Evolutionary conservation across 2,329 filamentous ascomycete species (phyloP).

Genomic region (Aspergillus piperis): DNA sequence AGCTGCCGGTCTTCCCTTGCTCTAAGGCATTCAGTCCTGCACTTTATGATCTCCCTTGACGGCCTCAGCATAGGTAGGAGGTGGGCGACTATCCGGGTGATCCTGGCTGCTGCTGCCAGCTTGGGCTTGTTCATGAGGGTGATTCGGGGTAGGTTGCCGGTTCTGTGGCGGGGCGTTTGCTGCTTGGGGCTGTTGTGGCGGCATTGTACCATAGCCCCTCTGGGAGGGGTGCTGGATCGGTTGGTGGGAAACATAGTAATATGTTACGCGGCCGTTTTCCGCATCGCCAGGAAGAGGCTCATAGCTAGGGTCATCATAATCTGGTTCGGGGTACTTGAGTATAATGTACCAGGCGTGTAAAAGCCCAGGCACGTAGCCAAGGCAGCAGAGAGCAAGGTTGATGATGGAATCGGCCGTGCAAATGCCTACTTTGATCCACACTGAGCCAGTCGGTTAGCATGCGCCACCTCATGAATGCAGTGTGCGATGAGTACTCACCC

Average conservation of each 20-base stretch:
- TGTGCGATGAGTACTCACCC: constrained; percentile 44
- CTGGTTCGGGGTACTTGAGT: constrained; percentile 76
- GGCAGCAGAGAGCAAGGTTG: constrained; percentile 85
- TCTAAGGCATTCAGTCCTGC: constrained; percentile 60
- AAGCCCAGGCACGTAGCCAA: constrained; percentile 81
- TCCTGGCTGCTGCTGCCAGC: constrained; percentile 36
- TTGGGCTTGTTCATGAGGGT: constrained; percentile 25
- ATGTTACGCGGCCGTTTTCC: constrained; percentile 61
- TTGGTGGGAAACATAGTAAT: constrained; percentile 70
- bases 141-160: constrained; percentile 23
- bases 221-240: constrained; percentile 39
- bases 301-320: constrained; percentile 63
- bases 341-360: constrained; percentile 99
- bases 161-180: constrained; percentile 8
- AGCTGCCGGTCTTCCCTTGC: background rate
- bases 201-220: constrained; percentile 44
- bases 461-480: constrained; percentile 11
- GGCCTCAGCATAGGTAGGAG: constrained; percentile 87
- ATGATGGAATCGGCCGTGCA: constrained; percentile 91
- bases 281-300: constrained; percentile 57
- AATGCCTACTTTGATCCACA: constrained; percentile 95
- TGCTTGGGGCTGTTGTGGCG: constrained; percentile 28
- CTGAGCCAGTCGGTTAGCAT: constrained; percentile 51
- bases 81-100: constrained; percentile 50
- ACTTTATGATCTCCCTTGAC: constrained; percentile 90